Conservation (phyloP, 2,329 filamentous ascomycete species). For the Fusarium begoniae region DNA sequence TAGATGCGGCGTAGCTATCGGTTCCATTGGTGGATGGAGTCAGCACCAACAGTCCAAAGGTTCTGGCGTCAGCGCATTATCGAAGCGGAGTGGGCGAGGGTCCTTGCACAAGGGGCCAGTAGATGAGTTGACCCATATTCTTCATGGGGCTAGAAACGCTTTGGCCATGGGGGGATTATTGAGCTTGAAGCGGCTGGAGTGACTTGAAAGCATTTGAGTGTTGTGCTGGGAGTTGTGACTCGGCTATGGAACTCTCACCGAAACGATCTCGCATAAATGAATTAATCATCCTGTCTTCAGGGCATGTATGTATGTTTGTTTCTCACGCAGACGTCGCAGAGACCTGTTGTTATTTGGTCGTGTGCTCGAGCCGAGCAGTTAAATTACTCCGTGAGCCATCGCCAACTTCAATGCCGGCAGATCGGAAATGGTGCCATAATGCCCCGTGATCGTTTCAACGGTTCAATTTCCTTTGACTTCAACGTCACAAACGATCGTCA, state of each 20-base stretch:
- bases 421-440: conserved; percentile 30
- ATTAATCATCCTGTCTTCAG: background rate
- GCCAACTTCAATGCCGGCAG: background rate
- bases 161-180: conserved; percentile 35
- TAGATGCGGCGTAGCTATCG: conserved; percentile 13
- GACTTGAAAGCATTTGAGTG: background rate
- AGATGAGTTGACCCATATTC: conserved; percentile 25
- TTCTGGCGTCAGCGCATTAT: conserved; percentile 18
- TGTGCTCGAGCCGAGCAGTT: background rate
- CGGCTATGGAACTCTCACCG: background rate
- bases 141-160: conserved; percentile 12
- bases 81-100: conserved; percentile 26
- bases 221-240: background rate
- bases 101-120: conserved; percentile 18
- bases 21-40: conserved; percentile 27
- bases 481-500: conserved; percentile 12
- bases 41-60: background rate
- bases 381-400: background rate
- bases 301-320: background rate
- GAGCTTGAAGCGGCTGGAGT: background rate
- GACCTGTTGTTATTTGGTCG: background rate
- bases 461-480: conserved; percentile 23
- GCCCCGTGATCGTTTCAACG: conserved; percentile 24
- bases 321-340: no score
- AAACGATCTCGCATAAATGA: conserved; percentile 15